phyloP scores from a whole-genome alignment of 108 stramenopile species.

The Nitzschia sp. region DNA sequence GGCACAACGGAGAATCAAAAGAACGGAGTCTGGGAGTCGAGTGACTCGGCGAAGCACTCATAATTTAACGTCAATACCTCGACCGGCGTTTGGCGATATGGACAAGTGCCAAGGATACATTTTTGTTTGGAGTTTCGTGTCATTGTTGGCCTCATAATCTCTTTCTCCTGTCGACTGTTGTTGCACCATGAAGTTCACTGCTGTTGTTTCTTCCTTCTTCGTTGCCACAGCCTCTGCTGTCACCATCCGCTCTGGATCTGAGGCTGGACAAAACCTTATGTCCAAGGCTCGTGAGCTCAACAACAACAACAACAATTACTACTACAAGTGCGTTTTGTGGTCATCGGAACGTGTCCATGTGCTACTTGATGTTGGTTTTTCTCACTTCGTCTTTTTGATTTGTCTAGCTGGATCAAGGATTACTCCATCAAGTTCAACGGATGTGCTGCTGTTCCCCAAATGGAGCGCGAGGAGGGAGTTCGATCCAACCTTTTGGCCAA shows the following conservation, averaged over 20 bases:
- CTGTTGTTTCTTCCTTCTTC: slow-evolving; percentile 3
- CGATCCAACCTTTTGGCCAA: slow-evolving; percentile 53
- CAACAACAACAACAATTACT: slow-evolving; percentile 40
- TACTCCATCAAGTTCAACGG: slow-evolving; percentile 69
- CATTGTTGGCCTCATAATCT: too few relatives aligned
- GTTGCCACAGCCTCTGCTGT: slow-evolving; percentile 11
- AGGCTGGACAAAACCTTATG: slow-evolving; percentile 40
- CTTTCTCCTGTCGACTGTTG: neutral
- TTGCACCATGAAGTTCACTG: slow-evolving; percentile 33
- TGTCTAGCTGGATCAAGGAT: slow-evolving; percentile 54
- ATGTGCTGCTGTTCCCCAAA: slow-evolving; percentile 40
- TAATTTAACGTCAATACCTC: too few relatives aligned
- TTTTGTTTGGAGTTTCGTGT: too few relatives aligned
- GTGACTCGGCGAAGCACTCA: too few relatives aligned
- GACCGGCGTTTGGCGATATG: too few relatives aligned
- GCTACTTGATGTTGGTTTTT: too few relatives aligned
- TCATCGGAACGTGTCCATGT: too few relatives aligned
- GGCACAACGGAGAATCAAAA: too few relatives aligned
- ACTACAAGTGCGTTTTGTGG: slow-evolving; percentile 2
- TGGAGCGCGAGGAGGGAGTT: slow-evolving; percentile 52
- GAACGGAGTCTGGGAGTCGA: too few relatives aligned
- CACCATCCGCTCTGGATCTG: slow-evolving; percentile 45
- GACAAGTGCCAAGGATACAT: too few relatives aligned
- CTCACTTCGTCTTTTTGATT: neutral
- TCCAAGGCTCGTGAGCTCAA: slow-evolving; percentile 59